Evolutionary conservation across 164 flowering plant genomes (phyloP), one percentile per base, ranked within the genome.

Genomic region (Taxillus chinensis): DNA sequence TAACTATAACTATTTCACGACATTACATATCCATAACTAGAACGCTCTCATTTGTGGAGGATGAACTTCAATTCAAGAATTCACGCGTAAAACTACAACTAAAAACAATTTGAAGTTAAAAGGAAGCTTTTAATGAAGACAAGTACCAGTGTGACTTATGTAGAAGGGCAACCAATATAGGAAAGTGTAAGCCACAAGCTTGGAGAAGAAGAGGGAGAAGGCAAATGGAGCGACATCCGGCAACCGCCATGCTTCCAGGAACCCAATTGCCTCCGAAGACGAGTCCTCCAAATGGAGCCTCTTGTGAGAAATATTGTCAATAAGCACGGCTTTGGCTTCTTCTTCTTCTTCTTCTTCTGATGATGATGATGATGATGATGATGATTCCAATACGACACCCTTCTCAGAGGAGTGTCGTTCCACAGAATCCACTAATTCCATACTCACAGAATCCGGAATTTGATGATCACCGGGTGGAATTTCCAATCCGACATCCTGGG

Each of bases 141-240:
- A 53, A 57, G 5, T 79, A 93, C 99, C 97, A 80, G 97, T 93
- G 72, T 90, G 92, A 68, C 90, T 81, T 56, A 90, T 80, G 74
- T 93, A 93, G 72, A 90, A 93, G 16, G 98, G 98, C 73, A 93
- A 68, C 99, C 99, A 93, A 46, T 93, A 93, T 63, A 90, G 76
- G 63, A 93, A 93, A 55, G 99, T 93, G 75, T 93, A 93, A 45
- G 98, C 97, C 57, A 93, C 98, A 14, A 90, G 89, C 83, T 93
- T 93, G 0, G 99, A 87, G 76, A 93, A 93, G 79, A 93, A 93
- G 65, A 93, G 79, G 78, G 92, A 93, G 71, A 86, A 83, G 1
- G 97, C 92, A 78, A 82, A 93, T 2, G 95, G 84, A 3, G 87
- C 90, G 40, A 93, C 97, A 37, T 91, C 86, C 0, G 99, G 99